Evolutionary conservation across 2,329 filamentous ascomycete genomes (phyloP).

Genomic region (Phaeosphaeriaceae sp.): DNA sequence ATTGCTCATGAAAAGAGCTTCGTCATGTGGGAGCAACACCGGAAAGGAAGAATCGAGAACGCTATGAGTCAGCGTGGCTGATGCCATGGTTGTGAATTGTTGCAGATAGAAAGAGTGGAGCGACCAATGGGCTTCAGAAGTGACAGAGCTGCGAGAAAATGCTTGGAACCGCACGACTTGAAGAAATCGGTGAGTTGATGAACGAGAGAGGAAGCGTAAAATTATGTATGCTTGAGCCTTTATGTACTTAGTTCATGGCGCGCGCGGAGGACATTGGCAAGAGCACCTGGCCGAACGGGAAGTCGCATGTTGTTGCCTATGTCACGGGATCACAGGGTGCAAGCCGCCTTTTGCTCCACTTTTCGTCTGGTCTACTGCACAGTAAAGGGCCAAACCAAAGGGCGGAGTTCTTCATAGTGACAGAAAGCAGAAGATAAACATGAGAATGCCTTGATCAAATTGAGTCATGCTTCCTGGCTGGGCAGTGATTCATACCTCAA

Average conservation of each 20-base stretch:
- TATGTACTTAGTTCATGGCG: background rate
- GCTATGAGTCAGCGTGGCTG: conserved; percentile 14
- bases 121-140: background rate
- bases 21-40: conserved; percentile 26
- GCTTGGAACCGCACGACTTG: background rate
- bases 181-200: background rate
- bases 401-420: background rate
- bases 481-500: too few species aligned
- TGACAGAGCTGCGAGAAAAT: background rate
- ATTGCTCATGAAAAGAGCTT: conserved; percentile 25
- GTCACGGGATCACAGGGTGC: background rate
- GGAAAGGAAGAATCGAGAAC: conserved; percentile 31
- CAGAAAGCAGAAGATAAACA: background rate
- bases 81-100: conserved; percentile 6
- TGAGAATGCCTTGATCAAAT: background rate
- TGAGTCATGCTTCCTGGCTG: too few species aligned
- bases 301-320: conserved; percentile 7
- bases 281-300: background rate
- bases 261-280: background rate
- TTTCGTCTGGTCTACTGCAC: background rate
- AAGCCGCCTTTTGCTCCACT: background rate
- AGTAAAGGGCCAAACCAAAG: background rate
- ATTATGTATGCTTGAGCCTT: background rate
- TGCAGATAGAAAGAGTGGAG: background rate
- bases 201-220: background rate